A percentile compares a stretch with the other conserved stretches of the same genome.
phyloP scores from a whole-genome alignment of 2,329 filamentous ascomycete species.

The Cladosporium phlei region DNA sequence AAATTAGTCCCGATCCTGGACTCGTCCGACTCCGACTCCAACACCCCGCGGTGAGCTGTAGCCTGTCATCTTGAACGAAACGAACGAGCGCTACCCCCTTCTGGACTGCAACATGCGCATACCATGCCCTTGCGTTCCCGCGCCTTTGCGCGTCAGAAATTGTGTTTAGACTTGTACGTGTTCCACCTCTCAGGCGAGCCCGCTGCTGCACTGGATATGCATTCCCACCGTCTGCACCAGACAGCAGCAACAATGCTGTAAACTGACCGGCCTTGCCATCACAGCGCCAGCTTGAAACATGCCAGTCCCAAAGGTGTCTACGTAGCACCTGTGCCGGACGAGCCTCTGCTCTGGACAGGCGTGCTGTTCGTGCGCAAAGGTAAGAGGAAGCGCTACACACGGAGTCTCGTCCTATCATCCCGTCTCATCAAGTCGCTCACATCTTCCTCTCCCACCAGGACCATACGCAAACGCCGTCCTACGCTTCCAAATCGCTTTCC shows the following conservation, averaged over 20 bases:
- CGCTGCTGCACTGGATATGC: not conserved
- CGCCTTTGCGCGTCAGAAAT: constrained; percentile 64
- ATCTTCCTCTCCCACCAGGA: constrained; percentile 48
- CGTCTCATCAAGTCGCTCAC: too few relatives aligned
- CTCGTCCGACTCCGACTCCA: too few relatives aligned
- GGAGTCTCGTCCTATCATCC: too few relatives aligned
- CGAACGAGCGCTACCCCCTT: not conserved
- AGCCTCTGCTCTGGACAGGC: constrained; percentile 81
- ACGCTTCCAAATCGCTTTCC: constrained; percentile 86
- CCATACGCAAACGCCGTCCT: constrained; percentile 84
- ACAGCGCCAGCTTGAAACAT: constrained; percentile 37
- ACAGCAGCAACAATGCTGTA: not conserved
- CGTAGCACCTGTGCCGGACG: constrained; percentile 74
- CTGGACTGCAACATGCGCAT: constrained; percentile 9
- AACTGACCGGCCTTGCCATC: not conserved
- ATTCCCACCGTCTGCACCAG: constrained; percentile 1
- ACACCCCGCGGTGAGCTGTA: too few relatives aligned
- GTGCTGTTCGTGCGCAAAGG: constrained; percentile 87
- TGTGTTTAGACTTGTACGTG: constrained; percentile 75
- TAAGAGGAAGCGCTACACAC: too few relatives aligned
- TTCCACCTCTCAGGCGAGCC: not conserved
- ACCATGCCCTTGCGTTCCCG: constrained; percentile 16
- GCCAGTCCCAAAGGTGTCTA: constrained; percentile 83
- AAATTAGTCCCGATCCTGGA: too few relatives aligned
- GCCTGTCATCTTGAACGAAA: too few relatives aligned